A percentile compares a stretch with the other conserved stretches of the same genome.
These are phyloP conservation scores for Cordyceps farinosa DNA, from an alignment of 2,329 filamentous ascomycete species.

Conservation along the genomic window DNA sequence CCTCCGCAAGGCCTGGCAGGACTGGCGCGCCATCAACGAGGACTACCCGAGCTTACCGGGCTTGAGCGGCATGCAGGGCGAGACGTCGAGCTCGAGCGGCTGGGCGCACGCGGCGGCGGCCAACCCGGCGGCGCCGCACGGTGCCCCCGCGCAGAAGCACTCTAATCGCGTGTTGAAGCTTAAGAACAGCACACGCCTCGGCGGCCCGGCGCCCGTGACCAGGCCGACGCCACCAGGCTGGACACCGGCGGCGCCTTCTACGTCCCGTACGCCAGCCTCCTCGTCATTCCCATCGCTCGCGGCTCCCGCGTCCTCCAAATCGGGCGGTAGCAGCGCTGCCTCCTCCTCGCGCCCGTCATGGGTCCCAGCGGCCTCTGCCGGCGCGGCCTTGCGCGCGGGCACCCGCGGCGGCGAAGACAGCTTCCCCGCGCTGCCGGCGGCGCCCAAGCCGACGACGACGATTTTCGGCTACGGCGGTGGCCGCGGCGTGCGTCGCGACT, in stretches of 20 bases:
- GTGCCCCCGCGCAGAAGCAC: constrained; percentile 44
- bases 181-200: constrained; percentile 54
- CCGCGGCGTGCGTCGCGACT: constrained; percentile 51
- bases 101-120: constrained; percentile 58
- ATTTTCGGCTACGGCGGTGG: constrained; percentile 60
- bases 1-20: constrained; percentile 82
- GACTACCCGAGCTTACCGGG: constrained; percentile 88
- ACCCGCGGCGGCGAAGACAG: constrained; percentile 49
- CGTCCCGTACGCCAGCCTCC: constrained; percentile 23
- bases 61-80: constrained; percentile 63
- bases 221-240: constrained; percentile 23
- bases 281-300: constrained; percentile 39
- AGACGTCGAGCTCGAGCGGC: constrained; percentile 52
- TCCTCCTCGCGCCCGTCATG: constrained; percentile 22
- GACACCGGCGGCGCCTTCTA: constrained; percentile 23
- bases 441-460: constrained; percentile 63
- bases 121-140: constrained; percentile 47
- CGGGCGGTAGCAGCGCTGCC: neutral
- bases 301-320: constrained; percentile 14
- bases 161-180: constrained; percentile 55
- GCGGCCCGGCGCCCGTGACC: constrained; percentile 30
- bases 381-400: constrained; percentile 16
- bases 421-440: constrained; percentile 79
- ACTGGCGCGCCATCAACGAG: constrained; percentile 94
- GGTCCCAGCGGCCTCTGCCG: constrained; percentile 21